Percentiles rank a stretch among this genome's conserved stretches.
These are phyloP conservation scores for Arthrobotrys sphaeroides DNA, from an alignment of 2,329 filamentous ascomycete genomes.

Conservation along the genomic window DNA sequence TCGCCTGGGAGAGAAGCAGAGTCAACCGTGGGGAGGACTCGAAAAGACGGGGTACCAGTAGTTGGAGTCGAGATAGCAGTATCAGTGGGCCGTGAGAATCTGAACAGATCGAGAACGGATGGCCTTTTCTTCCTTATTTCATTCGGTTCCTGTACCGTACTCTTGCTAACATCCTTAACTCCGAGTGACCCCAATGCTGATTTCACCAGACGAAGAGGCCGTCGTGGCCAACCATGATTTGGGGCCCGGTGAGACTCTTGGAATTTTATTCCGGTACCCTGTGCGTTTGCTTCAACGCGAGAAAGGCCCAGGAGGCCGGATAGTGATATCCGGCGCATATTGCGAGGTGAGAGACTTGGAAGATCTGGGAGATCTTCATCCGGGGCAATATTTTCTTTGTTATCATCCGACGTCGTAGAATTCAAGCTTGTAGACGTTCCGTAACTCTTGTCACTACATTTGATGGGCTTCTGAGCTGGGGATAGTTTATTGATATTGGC, in stretches of 20 bases:
- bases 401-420: neutral
- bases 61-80: neutral
- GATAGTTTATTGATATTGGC: neutral
- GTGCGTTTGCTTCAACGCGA: neutral
- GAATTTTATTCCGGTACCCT: neutral
- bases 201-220: constrained; percentile 20
- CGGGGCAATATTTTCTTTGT: constrained; percentile 44
- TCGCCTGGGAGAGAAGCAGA: neutral
- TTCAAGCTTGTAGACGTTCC: neutral
- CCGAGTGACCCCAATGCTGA: constrained; percentile 25
- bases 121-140: constrained; percentile 7
- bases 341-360: neutral
- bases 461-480: neutral
- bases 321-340: neutral
- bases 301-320: neutral
- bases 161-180: neutral
- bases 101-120: constrained; percentile 38
- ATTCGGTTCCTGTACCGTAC: neutral
- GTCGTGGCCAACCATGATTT: constrained; percentile 9
- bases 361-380: neutral
- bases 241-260: neutral
- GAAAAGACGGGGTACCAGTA: constrained; percentile 22
- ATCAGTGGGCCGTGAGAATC: constrained; percentile 1
- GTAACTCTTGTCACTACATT: neutral
- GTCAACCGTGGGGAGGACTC: constrained; percentile 24